Percentiles rank a stretch among this genome's conserved stretches.
Evolutionary conservation across 331 rosid species (phyloP).

Genomic region (Telfairia occidentalis): DNA sequence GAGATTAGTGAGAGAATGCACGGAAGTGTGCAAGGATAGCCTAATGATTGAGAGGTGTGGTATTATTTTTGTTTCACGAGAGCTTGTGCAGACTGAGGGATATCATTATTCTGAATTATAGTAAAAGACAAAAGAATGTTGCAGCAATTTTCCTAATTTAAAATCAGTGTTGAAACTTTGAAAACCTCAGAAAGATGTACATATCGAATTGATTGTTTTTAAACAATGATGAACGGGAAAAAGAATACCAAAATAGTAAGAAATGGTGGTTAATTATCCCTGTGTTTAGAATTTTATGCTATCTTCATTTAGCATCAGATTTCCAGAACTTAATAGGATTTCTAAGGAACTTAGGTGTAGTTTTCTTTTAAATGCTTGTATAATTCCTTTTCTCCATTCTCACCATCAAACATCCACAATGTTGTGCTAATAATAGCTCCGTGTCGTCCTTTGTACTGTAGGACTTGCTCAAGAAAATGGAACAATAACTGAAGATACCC

Average conservation of each 20-base stretch:
- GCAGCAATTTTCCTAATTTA: background rate
- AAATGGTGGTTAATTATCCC: background rate
- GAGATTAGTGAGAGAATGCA: background rate
- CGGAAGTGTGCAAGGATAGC: background rate
- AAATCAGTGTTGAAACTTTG: conserved; percentile 1
- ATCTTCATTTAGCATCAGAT: conserved; percentile 4
- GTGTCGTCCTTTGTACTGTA: conserved; percentile 18
- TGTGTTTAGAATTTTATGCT: background rate
- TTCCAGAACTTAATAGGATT: background rate
- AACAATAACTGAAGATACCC: conserved; percentile 46
- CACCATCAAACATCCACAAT: background rate
- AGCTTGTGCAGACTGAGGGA: background rate
- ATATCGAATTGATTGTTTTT: background rate
- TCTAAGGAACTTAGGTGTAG: background rate
- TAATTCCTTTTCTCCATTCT: background rate
- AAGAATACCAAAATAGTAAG: background rate
- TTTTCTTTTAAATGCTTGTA: background rate
- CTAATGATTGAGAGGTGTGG: background rate
- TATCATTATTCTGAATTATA: background rate
- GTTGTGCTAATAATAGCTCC: background rate
- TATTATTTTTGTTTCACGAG: background rate
- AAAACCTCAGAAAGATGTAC: background rate
- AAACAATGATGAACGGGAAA: background rate
- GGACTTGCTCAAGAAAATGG: conserved; percentile 63
- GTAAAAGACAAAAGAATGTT: background rate